Base-by-base conservation (phyloP, 768 basidiomycete species). In the Filobasidium wieringae region DNA sequence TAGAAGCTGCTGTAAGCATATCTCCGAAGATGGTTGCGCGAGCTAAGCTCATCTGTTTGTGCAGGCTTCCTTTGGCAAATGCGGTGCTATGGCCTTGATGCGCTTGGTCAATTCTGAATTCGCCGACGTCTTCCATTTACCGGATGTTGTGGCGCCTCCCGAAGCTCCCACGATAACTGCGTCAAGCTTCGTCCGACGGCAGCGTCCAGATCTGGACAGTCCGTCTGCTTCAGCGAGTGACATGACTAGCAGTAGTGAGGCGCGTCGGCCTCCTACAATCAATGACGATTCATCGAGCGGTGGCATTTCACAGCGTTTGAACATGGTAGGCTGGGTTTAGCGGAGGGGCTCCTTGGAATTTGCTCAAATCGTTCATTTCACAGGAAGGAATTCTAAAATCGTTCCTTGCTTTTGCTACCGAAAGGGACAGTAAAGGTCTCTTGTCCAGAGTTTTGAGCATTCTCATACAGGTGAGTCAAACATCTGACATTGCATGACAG, bases 391-490 rank as follows among this genome's bases (percentile, higher is more conserved):
- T n/a, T n/a, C n/a, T n/a, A n/a, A n/a, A n/a, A 9, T 24, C 9
- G 53, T 55, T 53, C 33, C 36, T 61, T 5, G 51, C 56, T 6
- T 50, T 61, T 7, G 60, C 60, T 3, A 51, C 55, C 19, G 60
- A 61, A 29, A 43, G 31, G 26, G 51, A 56, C 31, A 51, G 51
- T 1, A 34, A 57, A 7, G 33, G 30, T 36, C 51, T 61, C 24
- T 22, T 61, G 9, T 24, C 52, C 17, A 51, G 55, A 12, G 47
- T 61, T 1, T 43, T 61, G 22, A 26, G 34, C 2, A 61, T 61
- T 33, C 17, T 61, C 2, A 55, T 61, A 24, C 55, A 61, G 55
- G 57, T 58, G 2, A 5, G 43, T 34, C 14, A n/a, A 24, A 14
- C n/a, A n/a, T n/a, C 27, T n/a, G 53, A 40, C 45, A 45, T n/a